phyloP scores from a whole-genome alignment of 2,329 filamentous ascomycete species.

The Alternaria dauci region DNA sequence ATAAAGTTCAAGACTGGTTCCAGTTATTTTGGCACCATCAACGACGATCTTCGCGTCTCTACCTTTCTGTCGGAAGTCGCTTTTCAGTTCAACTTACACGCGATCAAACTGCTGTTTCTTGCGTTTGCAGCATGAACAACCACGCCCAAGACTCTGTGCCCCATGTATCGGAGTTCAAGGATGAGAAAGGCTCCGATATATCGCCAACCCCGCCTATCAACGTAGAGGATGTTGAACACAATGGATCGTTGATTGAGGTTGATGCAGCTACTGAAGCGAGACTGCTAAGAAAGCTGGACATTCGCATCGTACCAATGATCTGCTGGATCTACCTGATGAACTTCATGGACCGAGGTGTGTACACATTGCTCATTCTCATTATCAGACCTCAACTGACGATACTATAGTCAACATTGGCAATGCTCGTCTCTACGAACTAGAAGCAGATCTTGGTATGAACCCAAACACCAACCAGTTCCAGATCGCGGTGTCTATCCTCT shows the following conservation, averaged over 20 bases:
- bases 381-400: background rate
- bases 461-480: conserved; percentile 30
- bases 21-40: conserved; percentile 7
- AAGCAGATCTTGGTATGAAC: conserved; percentile 31
- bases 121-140: conserved; percentile 10
- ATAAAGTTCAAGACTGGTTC: conserved; percentile 18
- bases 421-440: conserved; percentile 42
- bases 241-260: conserved; percentile 29
- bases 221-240: conserved; percentile 24
- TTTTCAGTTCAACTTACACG: background rate
- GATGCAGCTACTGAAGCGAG: conserved; percentile 58
- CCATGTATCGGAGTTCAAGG: conserved; percentile 16
- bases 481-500: conserved; percentile 34
- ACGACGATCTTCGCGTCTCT: conserved; percentile 13
- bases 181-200: conserved; percentile 20
- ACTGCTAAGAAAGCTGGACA: conserved; percentile 59
- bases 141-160: background rate
- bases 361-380: too few relatives aligned
- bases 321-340: conserved; percentile 62
- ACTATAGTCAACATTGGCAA: conserved; percentile 51
- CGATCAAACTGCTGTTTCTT: background rate
- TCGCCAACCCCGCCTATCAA: conserved; percentile 23
- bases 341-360: conserved; percentile 58
- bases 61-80: background rate
- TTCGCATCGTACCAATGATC: conserved; percentile 61